phyloP scores from a whole-genome alignment of 202 grass and related monocot species.

The Dendrocalamus latiflorus region DNA sequence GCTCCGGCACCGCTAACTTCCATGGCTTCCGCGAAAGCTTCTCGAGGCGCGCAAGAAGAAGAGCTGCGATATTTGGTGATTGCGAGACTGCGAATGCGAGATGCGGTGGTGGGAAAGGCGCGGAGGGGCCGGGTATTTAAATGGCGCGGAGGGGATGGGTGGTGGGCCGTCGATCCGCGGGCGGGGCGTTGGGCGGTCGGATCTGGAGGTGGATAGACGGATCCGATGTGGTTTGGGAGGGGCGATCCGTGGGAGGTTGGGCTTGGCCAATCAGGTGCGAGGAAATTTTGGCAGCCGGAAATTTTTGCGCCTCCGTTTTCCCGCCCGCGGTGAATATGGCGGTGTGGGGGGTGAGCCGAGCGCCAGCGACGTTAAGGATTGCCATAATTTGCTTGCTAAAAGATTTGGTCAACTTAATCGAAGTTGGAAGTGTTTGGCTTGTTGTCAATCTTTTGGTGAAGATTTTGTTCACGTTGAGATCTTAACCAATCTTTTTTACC shows the following conservation, averaged over 20 bases:
- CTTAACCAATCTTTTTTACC: no score
- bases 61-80: no score
- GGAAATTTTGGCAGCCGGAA: background rate
- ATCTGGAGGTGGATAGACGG: no score
- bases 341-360: no score
- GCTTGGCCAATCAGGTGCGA: constrained; percentile 35
- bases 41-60: background rate
- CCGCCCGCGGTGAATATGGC: constrained; percentile 10
- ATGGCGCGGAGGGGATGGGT: background rate
- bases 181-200: no score
- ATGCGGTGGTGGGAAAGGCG: background rate
- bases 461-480: no score
- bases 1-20: constrained; percentile 21
- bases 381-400: no score
- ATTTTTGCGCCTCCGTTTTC: background rate
- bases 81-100: background rate
- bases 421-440: no score
- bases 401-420: no score
- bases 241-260: constrained; percentile 17
- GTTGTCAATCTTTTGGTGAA: no score
- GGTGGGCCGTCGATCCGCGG: constrained; percentile 52
- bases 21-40: constrained; percentile 14
- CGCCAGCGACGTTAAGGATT: no score
- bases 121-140: background rate
- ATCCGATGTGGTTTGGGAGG: no score